Evolutionary conservation across 179 eudicot genomes (phyloP).

Genomic region (Corrigiola litoralis): DNA sequence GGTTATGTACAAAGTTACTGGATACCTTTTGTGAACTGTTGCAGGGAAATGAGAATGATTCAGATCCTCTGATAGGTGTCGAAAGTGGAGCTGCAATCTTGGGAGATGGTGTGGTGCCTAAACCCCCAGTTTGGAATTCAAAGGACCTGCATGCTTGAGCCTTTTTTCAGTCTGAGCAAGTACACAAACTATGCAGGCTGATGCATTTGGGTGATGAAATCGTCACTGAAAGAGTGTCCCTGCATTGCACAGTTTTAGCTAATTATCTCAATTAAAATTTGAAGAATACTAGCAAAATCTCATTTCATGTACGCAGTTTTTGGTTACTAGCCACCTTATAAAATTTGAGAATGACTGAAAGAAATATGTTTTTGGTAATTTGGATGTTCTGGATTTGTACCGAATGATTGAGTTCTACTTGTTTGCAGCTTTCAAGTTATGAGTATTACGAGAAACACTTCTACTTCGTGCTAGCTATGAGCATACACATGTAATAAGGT

Average conservation of each 20-base stretch:
- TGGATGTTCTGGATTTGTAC: no score
- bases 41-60: conserved; percentile 45
- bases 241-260: conserved; percentile 11
- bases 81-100: conserved; percentile 37
- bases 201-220: conserved; percentile 26
- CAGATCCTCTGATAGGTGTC: conserved; percentile 39
- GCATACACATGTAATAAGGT: no score
- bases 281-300: neutral
- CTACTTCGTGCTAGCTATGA: no score
- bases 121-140: conserved; percentile 36
- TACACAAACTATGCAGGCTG: conserved; percentile 2
- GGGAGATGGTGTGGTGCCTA: conserved; percentile 26
- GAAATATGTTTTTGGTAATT: neutral
- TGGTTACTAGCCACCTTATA: neutral
- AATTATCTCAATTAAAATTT: neutral
- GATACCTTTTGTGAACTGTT: neutral
- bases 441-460: no score
- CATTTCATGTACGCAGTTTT: conserved; percentile 14
- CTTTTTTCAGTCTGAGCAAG: neutral
- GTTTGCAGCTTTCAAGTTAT: no score
- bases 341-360: conserved; percentile 8
- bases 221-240: conserved; percentile 24
- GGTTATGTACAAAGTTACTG: neutral
- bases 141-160: conserved; percentile 45
- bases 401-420: no score